Conservation (phyloP, 345 rosid genomes). For the Jatropha curcas region DNA sequence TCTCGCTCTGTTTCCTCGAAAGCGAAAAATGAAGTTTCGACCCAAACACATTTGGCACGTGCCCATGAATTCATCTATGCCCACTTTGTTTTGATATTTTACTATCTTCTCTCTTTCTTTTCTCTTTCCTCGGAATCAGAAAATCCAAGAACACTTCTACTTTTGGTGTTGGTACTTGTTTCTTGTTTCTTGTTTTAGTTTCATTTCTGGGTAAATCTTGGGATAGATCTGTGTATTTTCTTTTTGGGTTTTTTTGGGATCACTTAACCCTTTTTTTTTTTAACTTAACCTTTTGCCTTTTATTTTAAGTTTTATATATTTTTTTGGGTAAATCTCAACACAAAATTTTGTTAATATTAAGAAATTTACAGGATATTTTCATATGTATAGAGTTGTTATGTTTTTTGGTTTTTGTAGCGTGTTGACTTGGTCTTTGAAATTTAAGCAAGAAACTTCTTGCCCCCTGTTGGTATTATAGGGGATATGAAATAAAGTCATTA, state of each 20-base stretch:
- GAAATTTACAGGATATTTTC: neutral
- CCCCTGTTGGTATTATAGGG: neutral
- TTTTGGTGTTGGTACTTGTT: neutral
- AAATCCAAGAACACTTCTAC: neutral
- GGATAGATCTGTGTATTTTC: neutral
- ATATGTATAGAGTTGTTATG: neutral
- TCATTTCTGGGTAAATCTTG: neutral
- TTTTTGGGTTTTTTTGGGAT: neutral
- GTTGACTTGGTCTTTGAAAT: constrained; percentile 31
- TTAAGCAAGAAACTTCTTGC: constrained; percentile 14
- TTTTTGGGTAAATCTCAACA: too few relatives aligned
- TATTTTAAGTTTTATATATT: neutral
- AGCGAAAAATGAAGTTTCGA: constrained; percentile 25
- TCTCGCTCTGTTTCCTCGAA: constrained; percentile 1
- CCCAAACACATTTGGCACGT: constrained; percentile 16
- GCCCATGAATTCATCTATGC: constrained; percentile 2
- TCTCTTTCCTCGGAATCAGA: neutral
- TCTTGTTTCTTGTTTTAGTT: neutral
- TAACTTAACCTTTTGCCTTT: neutral
- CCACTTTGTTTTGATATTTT: neutral
- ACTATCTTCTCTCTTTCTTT: neutral
- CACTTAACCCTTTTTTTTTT: neutral
- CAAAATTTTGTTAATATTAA: neutral
- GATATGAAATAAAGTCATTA: neutral
- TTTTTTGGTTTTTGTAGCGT: constrained; percentile 9